Conservation (phyloP, 2,329 filamentous ascomycete species). For the Sporothrix variecibatus region DNA sequence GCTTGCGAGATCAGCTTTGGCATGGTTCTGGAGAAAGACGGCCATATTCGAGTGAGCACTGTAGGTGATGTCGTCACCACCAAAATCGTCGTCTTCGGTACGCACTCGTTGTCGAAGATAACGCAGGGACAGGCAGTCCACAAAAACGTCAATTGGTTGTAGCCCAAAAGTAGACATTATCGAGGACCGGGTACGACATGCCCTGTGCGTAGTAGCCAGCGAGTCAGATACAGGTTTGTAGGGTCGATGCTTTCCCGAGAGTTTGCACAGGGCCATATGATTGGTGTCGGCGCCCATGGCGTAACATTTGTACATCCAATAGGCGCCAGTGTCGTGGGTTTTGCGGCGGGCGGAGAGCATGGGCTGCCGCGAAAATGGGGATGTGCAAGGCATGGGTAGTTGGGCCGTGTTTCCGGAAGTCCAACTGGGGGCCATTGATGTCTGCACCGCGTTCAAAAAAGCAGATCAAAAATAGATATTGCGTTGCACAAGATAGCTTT, state of each 20-base stretch:
- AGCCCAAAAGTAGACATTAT: conserved; percentile 5
- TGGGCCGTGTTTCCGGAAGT: neutral
- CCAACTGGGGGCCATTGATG: conserved; percentile 13
- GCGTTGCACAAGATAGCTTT: neutral
- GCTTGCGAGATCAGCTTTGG: neutral
- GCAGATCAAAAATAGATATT: neutral
- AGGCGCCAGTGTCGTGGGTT: neutral
- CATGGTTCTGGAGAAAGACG: neutral
- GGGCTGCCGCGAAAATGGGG: conserved; percentile 19
- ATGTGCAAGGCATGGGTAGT: conserved; percentile 16
- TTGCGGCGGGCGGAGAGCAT: neutral
- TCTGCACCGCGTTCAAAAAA: neutral
- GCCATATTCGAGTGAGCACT: neutral
- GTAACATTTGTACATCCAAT: neutral
- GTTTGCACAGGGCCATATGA: conserved; percentile 8
- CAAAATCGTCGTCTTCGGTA: neutral
- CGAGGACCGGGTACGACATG: neutral
- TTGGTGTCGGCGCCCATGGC: neutral
- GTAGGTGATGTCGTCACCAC: neutral
- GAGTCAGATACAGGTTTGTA: neutral
- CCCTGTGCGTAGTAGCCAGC: conserved; percentile 9
- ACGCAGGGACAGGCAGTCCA: neutral
- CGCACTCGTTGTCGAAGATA: neutral
- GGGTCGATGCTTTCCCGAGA: neutral
- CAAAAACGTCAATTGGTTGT: conserved; percentile 1